A percentile compares a stretch with the other conserved stretches of the same genome.
Conservation (phyloP, 108 stramenopile genomes). For the Seminavis robusta region DNA sequence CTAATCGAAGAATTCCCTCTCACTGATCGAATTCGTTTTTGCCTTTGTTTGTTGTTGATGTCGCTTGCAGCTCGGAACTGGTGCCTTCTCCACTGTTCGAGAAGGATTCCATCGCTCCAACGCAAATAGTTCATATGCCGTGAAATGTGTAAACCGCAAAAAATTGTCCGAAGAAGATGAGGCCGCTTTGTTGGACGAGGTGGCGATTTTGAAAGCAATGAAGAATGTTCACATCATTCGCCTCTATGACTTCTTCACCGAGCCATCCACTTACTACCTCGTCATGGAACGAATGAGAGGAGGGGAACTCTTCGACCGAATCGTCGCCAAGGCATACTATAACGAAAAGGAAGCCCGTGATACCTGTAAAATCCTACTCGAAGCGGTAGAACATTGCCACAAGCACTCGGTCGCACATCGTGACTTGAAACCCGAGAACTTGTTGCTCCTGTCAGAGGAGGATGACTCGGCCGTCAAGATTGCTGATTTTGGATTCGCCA, state of each 20-base stretch:
- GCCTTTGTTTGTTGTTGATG: neutral
- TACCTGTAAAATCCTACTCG: conserved; percentile 70
- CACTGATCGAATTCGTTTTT: neutral
- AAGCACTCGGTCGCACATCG: conserved; percentile 80
- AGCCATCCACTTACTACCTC: conserved; percentile 75
- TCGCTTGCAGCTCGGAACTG: conserved; percentile 59
- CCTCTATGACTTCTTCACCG: conserved; percentile 89
- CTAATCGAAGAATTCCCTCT: neutral
- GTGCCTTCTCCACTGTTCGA: conserved; percentile 81
- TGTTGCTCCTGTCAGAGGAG: conserved; percentile 68
- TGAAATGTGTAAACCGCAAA: conserved; percentile 74
- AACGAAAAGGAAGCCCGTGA: conserved; percentile 91
- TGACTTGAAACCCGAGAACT: conserved; percentile 94
- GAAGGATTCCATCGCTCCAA: conserved; percentile 55
- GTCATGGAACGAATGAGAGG: conserved; percentile 91
- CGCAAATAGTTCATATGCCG: conserved; percentile 42
- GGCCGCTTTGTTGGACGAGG: conserved; percentile 80
- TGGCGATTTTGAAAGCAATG: conserved; percentile 72
- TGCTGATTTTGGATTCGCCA: conserved; percentile 98
- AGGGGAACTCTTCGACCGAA: conserved; percentile 97
- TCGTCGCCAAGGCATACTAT: conserved; percentile 89
- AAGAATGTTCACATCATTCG: conserved; percentile 83
- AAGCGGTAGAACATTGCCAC: conserved; percentile 85
- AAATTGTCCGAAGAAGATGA: conserved; percentile 76
- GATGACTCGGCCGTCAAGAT: conserved; percentile 93